phyloP scores from a whole-genome alignment of 768 basidiomycete genomes.

The Leucosporidium yakuticum region DNA sequence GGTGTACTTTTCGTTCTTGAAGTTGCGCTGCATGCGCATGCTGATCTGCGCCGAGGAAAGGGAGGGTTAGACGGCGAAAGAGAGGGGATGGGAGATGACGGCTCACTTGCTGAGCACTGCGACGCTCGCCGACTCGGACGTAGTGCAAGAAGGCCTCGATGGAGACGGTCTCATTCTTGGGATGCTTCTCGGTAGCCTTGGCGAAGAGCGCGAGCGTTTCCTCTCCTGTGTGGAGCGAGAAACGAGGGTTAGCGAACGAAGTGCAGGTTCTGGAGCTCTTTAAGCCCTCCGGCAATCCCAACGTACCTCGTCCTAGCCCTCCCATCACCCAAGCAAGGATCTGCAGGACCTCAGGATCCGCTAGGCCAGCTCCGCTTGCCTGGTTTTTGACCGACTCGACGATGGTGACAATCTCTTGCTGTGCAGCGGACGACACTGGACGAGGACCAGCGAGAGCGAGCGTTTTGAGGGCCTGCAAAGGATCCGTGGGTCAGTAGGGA shows the following conservation, averaged over 20 bases:
- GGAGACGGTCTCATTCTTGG: conserved; percentile 30
- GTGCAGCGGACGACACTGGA: not conserved
- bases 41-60: conserved; percentile 1
- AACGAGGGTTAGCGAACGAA: not conserved
- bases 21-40: conserved; percentile 18
- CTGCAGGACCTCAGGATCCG: conserved; percentile 23
- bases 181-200: conserved; percentile 5
- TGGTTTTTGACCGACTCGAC: conserved; percentile 11
- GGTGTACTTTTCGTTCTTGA: conserved; percentile 18
- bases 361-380: conserved; percentile 5
- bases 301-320: conserved; percentile 7
- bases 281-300: no score
- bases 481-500: not conserved
- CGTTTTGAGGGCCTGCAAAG: conserved; percentile 23
- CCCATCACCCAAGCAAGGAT: conserved; percentile 9
- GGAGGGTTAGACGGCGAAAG: not conserved
- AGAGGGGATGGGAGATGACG: not conserved
- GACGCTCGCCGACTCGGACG: not conserved
- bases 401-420: conserved; percentile 10
- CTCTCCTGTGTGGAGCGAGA: not conserved
- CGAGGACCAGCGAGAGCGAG: conserved; percentile 13
- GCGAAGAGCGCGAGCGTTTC: conserved; percentile 14
- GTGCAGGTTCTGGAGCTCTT: not conserved
- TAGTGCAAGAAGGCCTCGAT: conserved; percentile 26
- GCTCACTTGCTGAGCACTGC: conserved; percentile 21